Base-by-base conservation (phyloP, 768 basidiomycete genomes). In the Tylopilus plumbeoviolaceoides region DNA sequence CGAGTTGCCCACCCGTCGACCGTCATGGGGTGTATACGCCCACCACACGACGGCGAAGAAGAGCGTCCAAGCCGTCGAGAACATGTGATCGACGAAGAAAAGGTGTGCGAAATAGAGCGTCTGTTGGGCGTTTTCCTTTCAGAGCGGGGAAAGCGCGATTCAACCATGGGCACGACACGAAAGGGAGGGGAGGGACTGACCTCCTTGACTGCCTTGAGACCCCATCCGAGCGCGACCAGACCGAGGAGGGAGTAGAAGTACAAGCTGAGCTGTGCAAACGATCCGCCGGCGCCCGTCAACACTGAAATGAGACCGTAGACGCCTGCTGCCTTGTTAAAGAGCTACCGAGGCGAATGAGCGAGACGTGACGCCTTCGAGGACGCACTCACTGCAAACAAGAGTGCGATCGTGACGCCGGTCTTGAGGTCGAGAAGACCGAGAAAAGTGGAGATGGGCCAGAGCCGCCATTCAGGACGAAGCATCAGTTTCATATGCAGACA, bases 271-370 rank as follows among this genome's bases (percentile, higher is more conserved):
- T 99, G 97, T 0, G 88, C 84, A 59, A 93, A 84, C n/a, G 87
- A 85, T n/a, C 89, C 87, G n/a, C 90, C 92, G 28, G 90, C 87
- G 18, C 95, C 95, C 1, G 88, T 89, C 54, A 94, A 72, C 51
- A 94, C 81, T 6, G 94, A 95, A 53, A 99, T 85, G 52, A 99
- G 81, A 50, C 97, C 97, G 67, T 98, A 99, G 9, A 98, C 82
- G 47, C 97, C 95, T 18, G 97, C 95, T 46, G 95, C 95, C 73
- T 99, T 99, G 80, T 99, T 99, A 59, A 99, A 76, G 48, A 93
- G 73, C 89, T 90, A 63, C 23, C 7, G 9, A 12, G 45, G 59
- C 25, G 36, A 51, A 44, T 62, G 56, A 57, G 61, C 18, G 43
- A n/a, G n/a, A n/a, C n/a, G n/a, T n/a, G n/a, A n/a, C n/a, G n/a